phyloP scores from a whole-genome alignment of 768 basidiomycete genomes.

The Tulasnella sp. region DNA sequence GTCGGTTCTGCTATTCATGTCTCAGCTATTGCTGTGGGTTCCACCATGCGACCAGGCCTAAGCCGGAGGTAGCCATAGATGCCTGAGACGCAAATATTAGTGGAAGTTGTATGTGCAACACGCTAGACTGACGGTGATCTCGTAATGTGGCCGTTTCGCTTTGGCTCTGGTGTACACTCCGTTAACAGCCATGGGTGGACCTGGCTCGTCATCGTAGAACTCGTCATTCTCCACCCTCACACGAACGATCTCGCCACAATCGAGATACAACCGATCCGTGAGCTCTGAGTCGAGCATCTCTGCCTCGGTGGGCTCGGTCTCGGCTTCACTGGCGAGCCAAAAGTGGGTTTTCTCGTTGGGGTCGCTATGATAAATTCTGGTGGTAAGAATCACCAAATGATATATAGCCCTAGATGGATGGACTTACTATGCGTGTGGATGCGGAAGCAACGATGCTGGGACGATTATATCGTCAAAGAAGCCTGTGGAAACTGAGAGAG shows the following conservation, averaged over 20 bases:
- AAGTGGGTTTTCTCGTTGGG: slow-evolving; percentile 75
- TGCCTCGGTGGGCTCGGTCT: slow-evolving; percentile 36
- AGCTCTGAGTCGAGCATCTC: slow-evolving; percentile 62
- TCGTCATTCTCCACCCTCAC: slow-evolving; percentile 73
- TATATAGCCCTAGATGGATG: background rate
- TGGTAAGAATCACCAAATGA: background rate
- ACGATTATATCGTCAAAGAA: slow-evolving; percentile 95
- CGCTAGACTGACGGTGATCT: slow-evolving; percentile 45
- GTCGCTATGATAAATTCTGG: slow-evolving; percentile 39
- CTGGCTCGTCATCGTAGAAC: slow-evolving; percentile 79
- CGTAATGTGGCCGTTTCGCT: slow-evolving; percentile 50
- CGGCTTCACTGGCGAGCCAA: slow-evolving; percentile 55
- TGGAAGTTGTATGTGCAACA: background rate
- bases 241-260: slow-evolving; percentile 62
- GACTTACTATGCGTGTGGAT: slow-evolving; percentile 67
- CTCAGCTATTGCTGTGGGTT: slow-evolving; percentile 8
- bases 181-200: slow-evolving; percentile 64
- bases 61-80: slow-evolving; percentile 72
- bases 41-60: slow-evolving; percentile 36
- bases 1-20: too few species aligned
- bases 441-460: slow-evolving; percentile 66
- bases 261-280: slow-evolving; percentile 67
- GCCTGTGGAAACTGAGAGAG: slow-evolving; percentile 57
- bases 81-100: slow-evolving; percentile 36
- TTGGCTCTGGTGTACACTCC: slow-evolving; percentile 50